A percentile compares a stretch with the other conserved stretches of the same genome.
Evolutionary conservation across 805 yeast genomes (phyloP).

Genomic region (Monosporozyma siamensis): DNA sequence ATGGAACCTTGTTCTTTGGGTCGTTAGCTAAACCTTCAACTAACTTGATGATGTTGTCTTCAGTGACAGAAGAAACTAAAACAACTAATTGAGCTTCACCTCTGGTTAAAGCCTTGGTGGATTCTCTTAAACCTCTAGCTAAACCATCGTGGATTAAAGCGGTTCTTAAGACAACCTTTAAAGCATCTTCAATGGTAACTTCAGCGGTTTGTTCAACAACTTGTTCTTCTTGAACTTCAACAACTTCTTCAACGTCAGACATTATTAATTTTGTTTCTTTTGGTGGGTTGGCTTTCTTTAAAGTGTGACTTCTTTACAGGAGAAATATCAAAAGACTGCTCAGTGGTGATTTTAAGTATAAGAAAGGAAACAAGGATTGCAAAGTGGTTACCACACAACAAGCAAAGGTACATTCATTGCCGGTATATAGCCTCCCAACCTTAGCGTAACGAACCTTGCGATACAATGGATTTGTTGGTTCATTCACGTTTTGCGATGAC

Average conservation of each 20-base stretch:
- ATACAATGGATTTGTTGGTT: too few relatives aligned
- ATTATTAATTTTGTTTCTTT: constrained; percentile 10
- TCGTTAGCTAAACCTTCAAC: constrained; percentile 99
- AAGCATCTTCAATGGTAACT: constrained; percentile 95
- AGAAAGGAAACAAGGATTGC: background rate
- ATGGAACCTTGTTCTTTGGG: constrained; percentile 91
- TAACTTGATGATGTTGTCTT: constrained; percentile 90
- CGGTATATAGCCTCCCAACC: too few relatives aligned
- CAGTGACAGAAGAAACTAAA: constrained; percentile 96
- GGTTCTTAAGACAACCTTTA: constrained; percentile 95
- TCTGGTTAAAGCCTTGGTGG: constrained; percentile 95
- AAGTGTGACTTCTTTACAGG: constrained; percentile 65
- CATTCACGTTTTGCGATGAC: too few relatives aligned
- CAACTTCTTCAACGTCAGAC: constrained; percentile 50
- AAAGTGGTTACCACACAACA: too few relatives aligned
- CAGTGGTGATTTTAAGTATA: constrained; percentile 35
- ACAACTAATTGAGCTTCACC: constrained; percentile 98
- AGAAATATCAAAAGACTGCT: constrained; percentile 36
- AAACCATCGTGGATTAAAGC: constrained; percentile 98
- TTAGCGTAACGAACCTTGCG: background rate
- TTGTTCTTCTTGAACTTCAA: constrained; percentile 74
- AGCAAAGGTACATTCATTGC: too few relatives aligned
- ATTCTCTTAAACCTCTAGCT: constrained; percentile 99
- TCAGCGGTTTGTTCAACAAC: constrained; percentile 71
- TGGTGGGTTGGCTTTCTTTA: constrained; percentile 5